Evolutionary conservation across 2,329 filamentous ascomycete species (phyloP).

Genomic region (Leptoxyphium fumago): DNA sequence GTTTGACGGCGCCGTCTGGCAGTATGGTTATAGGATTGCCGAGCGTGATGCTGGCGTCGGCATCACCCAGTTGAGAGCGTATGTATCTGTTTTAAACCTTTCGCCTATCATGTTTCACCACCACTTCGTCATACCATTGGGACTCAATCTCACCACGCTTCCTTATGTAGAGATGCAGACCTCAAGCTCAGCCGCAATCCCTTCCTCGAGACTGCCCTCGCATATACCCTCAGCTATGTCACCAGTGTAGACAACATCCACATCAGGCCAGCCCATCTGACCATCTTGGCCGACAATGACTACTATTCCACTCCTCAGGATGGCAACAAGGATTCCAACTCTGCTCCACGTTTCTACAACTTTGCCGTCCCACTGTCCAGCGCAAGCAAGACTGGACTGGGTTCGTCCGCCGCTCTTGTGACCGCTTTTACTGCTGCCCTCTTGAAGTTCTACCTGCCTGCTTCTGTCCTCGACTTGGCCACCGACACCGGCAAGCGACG

Average conservation of each 20-base stretch:
- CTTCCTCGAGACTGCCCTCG: slow-evolving; percentile 84
- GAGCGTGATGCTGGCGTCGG: slow-evolving; percentile 64
- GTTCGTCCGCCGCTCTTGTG: slow-evolving; percentile 86
- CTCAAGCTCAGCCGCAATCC: slow-evolving; percentile 47
- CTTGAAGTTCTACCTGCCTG: slow-evolving; percentile 58
- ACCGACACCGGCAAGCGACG: slow-evolving; percentile 40
- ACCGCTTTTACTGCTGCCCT: slow-evolving; percentile 70
- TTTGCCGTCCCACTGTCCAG: slow-evolving; percentile 61
- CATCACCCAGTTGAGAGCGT: slow-evolving; percentile 67
- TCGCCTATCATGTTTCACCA: background rate
- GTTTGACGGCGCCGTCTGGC: slow-evolving; percentile 76
- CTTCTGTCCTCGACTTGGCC: slow-evolving; percentile 39
- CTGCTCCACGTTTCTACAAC: slow-evolving; percentile 48
- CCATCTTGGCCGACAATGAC: slow-evolving; percentile 85
- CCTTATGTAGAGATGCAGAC: slow-evolving; percentile 19
- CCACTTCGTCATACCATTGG: slow-evolving; percentile 6
- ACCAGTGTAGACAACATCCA: slow-evolving; percentile 33
- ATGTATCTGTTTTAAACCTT: slow-evolving; percentile 29
- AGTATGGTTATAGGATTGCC: slow-evolving; percentile 62
- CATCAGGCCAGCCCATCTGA: slow-evolving; percentile 58
- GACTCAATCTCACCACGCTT: slow-evolving; percentile 1
- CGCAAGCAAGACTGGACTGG: slow-evolving; percentile 90
- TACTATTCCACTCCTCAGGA: slow-evolving; percentile 69
- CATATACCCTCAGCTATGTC: slow-evolving; percentile 77
- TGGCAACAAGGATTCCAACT: slow-evolving; percentile 16